Percentiles rank a stretch among this genome's conserved stretches.
These are phyloP conservation scores for Cymbidium sinense DNA, from an alignment of 106 monocot genomes.

Conservation along the genomic window DNA sequence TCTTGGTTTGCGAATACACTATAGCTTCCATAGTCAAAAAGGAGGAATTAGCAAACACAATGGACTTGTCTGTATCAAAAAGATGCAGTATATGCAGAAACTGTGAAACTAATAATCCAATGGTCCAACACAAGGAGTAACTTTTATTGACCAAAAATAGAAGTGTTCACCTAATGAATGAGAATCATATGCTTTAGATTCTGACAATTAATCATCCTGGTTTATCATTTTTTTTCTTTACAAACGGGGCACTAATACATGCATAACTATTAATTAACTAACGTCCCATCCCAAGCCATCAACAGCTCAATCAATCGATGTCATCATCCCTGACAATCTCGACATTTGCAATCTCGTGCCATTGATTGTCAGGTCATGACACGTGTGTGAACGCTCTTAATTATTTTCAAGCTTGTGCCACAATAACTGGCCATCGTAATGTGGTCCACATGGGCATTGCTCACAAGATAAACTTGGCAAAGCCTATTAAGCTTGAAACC, in stretches of 20 bases:
- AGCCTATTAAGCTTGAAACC: neutral
- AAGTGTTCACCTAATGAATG: neutral
- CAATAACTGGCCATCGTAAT: neutral
- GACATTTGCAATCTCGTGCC: neutral
- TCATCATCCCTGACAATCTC: neutral
- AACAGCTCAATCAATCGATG: neutral
- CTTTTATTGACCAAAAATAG: neutral
- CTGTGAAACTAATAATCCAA: neutral
- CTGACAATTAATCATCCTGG: neutral
- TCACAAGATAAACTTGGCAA: neutral
- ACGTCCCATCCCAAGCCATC: neutral
- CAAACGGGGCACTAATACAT: neutral
- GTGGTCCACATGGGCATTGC: neutral
- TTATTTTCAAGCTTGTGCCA: neutral
- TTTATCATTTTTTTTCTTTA: neutral
- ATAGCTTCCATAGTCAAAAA: slow-evolving; percentile 22
- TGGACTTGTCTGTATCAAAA: neutral
- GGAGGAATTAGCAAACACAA: neutral
- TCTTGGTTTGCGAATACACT: slow-evolving; percentile 13
- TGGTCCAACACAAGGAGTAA: neutral
- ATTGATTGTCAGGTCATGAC: neutral
- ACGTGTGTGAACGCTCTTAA: neutral
- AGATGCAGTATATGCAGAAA: neutral
- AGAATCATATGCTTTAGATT: neutral
- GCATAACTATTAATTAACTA: neutral